Evolutionary conservation across 2,329 filamentous ascomycete genomes (phyloP).

Genomic region (Neoarthrinium moseri): DNA sequence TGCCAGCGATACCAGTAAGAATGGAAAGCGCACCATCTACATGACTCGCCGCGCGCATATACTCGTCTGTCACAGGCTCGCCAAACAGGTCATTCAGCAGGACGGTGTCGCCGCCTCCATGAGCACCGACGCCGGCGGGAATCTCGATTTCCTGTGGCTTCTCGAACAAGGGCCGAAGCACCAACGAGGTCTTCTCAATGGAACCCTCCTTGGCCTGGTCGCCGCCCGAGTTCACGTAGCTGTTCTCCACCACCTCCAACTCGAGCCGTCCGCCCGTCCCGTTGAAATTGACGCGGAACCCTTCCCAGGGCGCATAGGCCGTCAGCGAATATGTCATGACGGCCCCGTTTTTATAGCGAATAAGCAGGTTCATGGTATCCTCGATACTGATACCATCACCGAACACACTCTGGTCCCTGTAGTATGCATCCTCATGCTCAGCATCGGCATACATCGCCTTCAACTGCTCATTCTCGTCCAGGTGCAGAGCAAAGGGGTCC

Average conservation of each 20-base stretch:
- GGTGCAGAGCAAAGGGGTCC: slow-evolving; percentile 59
- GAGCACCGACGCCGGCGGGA: slow-evolving; percentile 49
- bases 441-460: slow-evolving; percentile 61
- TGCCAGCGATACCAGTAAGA: slow-evolving; percentile 58
- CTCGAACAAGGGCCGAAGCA: slow-evolving; percentile 53
- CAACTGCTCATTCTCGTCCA: slow-evolving; percentile 51
- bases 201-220: slow-evolving; percentile 55
- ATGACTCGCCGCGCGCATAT: slow-evolving; percentile 55
- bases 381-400: slow-evolving; percentile 64
- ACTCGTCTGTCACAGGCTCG: slow-evolving; percentile 47
- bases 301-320: slow-evolving; percentile 63
- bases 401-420: slow-evolving; percentile 62
- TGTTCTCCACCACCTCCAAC: slow-evolving; percentile 61
- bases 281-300: slow-evolving; percentile 57
- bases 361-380: slow-evolving; percentile 61
- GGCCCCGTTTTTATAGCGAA: slow-evolving; percentile 55
- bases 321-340: slow-evolving; percentile 59
- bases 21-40: slow-evolving; percentile 59
- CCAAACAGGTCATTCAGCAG: slow-evolving; percentile 59
- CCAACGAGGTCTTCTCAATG: slow-evolving; percentile 46
- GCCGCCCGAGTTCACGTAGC: slow-evolving; percentile 60
- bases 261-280: slow-evolving; percentile 58
- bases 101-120: slow-evolving; percentile 59
- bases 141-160: slow-evolving; percentile 56
- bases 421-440: slow-evolving; percentile 62